Evolutionary conservation across 176 grass and related monocot species (phyloP).

Genomic region (Carex pumila): DNA sequence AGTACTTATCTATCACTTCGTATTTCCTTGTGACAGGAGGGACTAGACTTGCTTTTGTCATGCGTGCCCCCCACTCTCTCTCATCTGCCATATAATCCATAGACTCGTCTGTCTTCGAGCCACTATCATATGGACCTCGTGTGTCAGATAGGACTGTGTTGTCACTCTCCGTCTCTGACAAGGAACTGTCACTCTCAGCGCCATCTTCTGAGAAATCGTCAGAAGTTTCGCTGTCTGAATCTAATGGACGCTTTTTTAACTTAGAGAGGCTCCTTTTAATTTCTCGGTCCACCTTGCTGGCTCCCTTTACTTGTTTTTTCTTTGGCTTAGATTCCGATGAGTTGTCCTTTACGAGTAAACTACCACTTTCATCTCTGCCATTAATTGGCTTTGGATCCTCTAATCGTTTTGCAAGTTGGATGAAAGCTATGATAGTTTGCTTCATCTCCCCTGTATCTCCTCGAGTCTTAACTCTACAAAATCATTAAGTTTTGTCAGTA

Average conservation of each 20-base stretch:
- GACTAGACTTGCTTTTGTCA: conserved; percentile 98
- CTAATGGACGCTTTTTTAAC: conserved; percentile 72
- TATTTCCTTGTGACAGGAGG: conserved; percentile 99
- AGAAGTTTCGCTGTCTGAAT: conserved; percentile 95
- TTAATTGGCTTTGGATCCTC: conserved; percentile 59
- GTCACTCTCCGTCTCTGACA: conserved; percentile 94
- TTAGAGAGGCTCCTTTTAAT: conserved; percentile 99
- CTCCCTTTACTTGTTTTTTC: conserved; percentile 72
- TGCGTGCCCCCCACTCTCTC: conserved; percentile 92
- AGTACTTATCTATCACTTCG: conserved; percentile 87
- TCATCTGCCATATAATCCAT: conserved; percentile 55
- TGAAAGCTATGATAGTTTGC: conserved; percentile 84
- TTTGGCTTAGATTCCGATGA: conserved; percentile 58
- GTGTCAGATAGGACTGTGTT: conserved; percentile 50
- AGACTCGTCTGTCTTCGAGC: conserved; percentile 51
- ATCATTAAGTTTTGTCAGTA: conserved; percentile 23
- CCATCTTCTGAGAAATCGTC: conserved; percentile 92
- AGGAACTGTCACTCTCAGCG: conserved; percentile 58
- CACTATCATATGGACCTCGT: conserved; percentile 58
- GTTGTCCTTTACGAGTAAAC: conserved; percentile 47
- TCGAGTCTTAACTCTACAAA: conserved; percentile 56
- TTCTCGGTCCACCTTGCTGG: conserved; percentile 71
- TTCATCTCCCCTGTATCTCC: conserved; percentile 72
- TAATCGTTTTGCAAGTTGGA: conserved; percentile 89
- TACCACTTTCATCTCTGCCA: conserved; percentile 50